Conservation (phyloP, 1,284 basidiomycete species). For the Leccinum fallax region DNA sequence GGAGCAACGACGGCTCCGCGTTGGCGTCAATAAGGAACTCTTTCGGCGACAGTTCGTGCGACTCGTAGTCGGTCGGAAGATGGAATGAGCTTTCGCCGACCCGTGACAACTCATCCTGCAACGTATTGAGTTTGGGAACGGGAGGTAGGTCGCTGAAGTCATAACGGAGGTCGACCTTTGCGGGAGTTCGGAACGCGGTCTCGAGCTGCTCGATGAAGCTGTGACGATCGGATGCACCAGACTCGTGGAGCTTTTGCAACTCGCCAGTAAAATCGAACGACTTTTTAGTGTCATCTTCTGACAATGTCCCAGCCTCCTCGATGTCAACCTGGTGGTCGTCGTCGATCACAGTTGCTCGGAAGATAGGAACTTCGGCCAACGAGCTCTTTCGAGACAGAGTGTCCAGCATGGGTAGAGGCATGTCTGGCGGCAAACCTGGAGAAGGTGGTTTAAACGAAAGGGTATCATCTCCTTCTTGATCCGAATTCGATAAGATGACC, state of each 20-base stretch:
- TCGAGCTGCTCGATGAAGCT: constrained; percentile 86
- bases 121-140: constrained; percentile 26
- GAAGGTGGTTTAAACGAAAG: constrained; percentile 44
- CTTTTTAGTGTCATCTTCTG: constrained; percentile 68
- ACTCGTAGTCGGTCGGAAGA: constrained; percentile 21
- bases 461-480: constrained; percentile 46
- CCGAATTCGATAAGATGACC: constrained; percentile 57
- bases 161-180: constrained; percentile 59
- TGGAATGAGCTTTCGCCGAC: constrained; percentile 25
- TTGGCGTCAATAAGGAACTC: constrained; percentile 27
- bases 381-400: constrained; percentile 21
- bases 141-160: constrained; percentile 53
- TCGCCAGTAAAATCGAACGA: constrained; percentile 89
- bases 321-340: constrained; percentile 48
- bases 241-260: constrained; percentile 67
- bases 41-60: constrained; percentile 15
- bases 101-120: constrained; percentile 30
- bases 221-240: constrained; percentile 62
- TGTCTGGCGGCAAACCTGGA: constrained; percentile 45
- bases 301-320: constrained; percentile 44
- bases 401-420: constrained; percentile 39
- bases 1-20: constrained; percentile 22
- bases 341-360: constrained; percentile 48
- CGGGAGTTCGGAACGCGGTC: constrained; percentile 74
- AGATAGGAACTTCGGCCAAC: constrained; percentile 39